Evolutionary conservation across 441 rosid genomes (phyloP), one percentile per base, ranked within the genome.

Genomic region (Manihot esculenta): DNA sequence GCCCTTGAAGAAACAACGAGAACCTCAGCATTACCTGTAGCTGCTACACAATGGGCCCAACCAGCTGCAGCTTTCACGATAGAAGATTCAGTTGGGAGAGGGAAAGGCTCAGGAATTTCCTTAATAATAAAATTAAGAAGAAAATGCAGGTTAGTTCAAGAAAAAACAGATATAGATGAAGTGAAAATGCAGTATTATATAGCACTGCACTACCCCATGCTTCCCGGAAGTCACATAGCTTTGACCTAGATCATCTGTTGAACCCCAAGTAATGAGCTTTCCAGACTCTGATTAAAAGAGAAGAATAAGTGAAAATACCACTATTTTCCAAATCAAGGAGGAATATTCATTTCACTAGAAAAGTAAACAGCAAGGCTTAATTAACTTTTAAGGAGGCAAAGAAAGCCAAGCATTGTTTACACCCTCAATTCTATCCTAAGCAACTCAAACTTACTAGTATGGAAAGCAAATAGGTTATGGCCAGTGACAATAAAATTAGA

Each of bases 201-300:
- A 48, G 53, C 35, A 62, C 64, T 24, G 78, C 71, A 70, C 73
- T 93, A 95, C 98, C 93, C 97, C 97, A 54, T 95, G 99, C 79
- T 95, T 93, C 80, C 99, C 98, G 1, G 99, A 86, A 54, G 99
- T 87, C 53, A 93, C 82, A 66, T 95, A 93, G 93, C 97, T 93
- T 82, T 95, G 99, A 78, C 97, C 99, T 45, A 88, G 79, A 84
- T 96, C 99, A 81, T 91, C 99, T 20, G 98, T 89, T 33, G 98
- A 96, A 51, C 99, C 99, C 99, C 99, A 96, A 11, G 99, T 93
- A 56, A 96, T 86, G 45, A 96, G 97, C 92, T 89, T 93, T 78
- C 99, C 93, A 5, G 88, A 85, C 38, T 88, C 99, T 96, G 88
- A 72, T 81, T 69, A 61, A 76, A 56, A 54, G 57, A 76, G 30